Evolutionary conservation across 108 stramenopile genomes (phyloP), one percentile per base, ranked within the genome.

Genomic region (Cyclotella atomus): DNA sequence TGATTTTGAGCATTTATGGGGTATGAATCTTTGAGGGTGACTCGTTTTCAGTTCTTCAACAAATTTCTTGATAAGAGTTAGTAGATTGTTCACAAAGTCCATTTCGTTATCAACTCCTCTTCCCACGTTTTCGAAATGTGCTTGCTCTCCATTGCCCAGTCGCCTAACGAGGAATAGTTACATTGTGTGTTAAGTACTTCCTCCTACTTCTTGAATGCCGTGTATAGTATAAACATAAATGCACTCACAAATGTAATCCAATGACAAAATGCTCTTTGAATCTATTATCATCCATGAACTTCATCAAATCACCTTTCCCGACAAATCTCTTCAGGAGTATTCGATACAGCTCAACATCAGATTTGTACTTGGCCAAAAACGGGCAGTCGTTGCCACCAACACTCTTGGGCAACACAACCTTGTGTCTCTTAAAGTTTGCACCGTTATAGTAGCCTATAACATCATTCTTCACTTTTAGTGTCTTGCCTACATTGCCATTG

Each of bases 61-160:
- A 49, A 66, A 66, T 36, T 14, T 16, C 29, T 52, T 49, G 6
- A 70, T 8, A 44, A 70, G 68, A 21, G 19, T 16, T 24, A 59
- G 9, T 8, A 70, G 38, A 34, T 57, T 33, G 56, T 16, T n/a
- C 10, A 70, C 68, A 28, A 56, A 70, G 17, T 70, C 68, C 15
- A 29, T 21, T 23, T 59, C 54, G 27, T 70, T 59, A 0, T 32
- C 29, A 27, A 83, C 68, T 20, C 32, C 53, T 35, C 88, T 75
- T 28, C 70, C 59, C 56, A 77, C 68, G 38, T 19, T 12, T 8
- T 30, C 60, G 72, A 84, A 85, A 27, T 86, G 71, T 15, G 69
- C 73, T 33, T 47, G 20, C 59, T 88, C 88, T 14, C 85, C 85
- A 73, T 88, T 88, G 0, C 88, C 88, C 17, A 80, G 70, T 3